Evolutionary conservation across 352 stramenopile genomes (phyloP), one percentile per base, ranked within the genome.

Genomic region (Globisporangium lucens): DNA sequence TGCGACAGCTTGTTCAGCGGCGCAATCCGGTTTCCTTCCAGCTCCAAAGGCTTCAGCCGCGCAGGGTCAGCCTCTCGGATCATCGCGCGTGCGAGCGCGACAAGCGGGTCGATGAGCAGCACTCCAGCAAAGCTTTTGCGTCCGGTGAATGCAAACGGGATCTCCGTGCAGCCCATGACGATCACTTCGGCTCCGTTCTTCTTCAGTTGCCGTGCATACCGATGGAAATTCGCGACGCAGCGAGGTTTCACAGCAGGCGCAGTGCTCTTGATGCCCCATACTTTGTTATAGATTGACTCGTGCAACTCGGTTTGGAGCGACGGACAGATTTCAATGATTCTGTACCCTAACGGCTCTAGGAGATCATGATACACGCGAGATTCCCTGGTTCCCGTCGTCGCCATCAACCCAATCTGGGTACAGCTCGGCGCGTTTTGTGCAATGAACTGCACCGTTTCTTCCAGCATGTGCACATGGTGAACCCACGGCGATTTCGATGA

Each of bases 121-220:
- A 77, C 59, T 5, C 72, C 80, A 33, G 72, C 74, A 38, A 83
- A 74, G 4, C 69, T 68, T 10, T 77, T 78, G 27, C 84, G 78
- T 20, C 78, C 82, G 9, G 73, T 68, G 52, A 93, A 91, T 12
- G 82, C 83, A 53, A 93, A 90, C 13, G 85, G 85, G 52, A 93
- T 90, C 69, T 93, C 85, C 4, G 85, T 93, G 71, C 85, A 93
- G 61, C 85, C 85, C 58, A 93, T 75, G 30, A 93, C 78, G 41
- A 91, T 86, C 6, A 84, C 80, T 24, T 93, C 73, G 30, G 85
- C 85, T 27, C 83, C 85, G 3, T 72, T 51, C 3, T 80, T 75
- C 6, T 61, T 63, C 7, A 93, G 71, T 27, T 82, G 63, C 22
- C 72, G 63, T 3, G 80, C 81, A 49, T 89, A 93, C 13, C 73